Evolutionary conservation across 2,329 filamentous ascomycete species (phyloP).

Genomic region (Xylaria sp.): DNA sequence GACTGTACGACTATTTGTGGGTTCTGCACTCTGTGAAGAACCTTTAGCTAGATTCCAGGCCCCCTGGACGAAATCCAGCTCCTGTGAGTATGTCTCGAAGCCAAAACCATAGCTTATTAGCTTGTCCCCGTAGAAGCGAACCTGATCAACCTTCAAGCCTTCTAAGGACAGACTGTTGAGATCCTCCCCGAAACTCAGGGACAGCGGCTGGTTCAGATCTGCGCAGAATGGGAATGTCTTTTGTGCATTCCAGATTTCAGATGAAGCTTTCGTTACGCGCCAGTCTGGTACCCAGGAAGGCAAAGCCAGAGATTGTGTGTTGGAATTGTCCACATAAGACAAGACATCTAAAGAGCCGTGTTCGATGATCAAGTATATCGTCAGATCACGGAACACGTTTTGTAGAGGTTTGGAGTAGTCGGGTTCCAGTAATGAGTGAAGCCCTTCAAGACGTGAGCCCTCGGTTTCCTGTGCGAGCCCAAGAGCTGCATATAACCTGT

Average conservation of each 20-base stretch:
- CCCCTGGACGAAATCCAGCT: slow-evolving; percentile 35
- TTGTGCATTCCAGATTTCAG: slow-evolving; percentile 28
- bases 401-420: slow-evolving; percentile 30
- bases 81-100: slow-evolving; percentile 35
- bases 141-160: slow-evolving; percentile 31
- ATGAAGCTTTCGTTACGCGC: slow-evolving; percentile 31
- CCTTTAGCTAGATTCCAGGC: slow-evolving; percentile 33
- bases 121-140: slow-evolving; percentile 35
- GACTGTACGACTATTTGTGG: no score
- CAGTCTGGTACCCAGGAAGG: slow-evolving; percentile 40
- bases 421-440: slow-evolving; percentile 34
- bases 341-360: slow-evolving; percentile 33
- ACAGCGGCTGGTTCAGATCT: background rate
- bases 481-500: slow-evolving; percentile 39
- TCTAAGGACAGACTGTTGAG: slow-evolving; percentile 26
- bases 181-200: slow-evolving; percentile 2
- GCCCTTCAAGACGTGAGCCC: slow-evolving; percentile 16
- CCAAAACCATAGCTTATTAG: slow-evolving; percentile 37
- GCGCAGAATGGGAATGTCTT: slow-evolving; percentile 21
- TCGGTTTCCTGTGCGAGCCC: slow-evolving; percentile 37
- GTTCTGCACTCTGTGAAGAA: background rate
- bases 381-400: slow-evolving; percentile 34
- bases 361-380: slow-evolving; percentile 35
- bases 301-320: slow-evolving; percentile 24
- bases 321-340: slow-evolving; percentile 34